These are phyloP conservation scores for Aspergillus intermedius DNA, from an alignment of 2,329 filamentous ascomycete genomes.

Conservation along the genomic window DNA sequence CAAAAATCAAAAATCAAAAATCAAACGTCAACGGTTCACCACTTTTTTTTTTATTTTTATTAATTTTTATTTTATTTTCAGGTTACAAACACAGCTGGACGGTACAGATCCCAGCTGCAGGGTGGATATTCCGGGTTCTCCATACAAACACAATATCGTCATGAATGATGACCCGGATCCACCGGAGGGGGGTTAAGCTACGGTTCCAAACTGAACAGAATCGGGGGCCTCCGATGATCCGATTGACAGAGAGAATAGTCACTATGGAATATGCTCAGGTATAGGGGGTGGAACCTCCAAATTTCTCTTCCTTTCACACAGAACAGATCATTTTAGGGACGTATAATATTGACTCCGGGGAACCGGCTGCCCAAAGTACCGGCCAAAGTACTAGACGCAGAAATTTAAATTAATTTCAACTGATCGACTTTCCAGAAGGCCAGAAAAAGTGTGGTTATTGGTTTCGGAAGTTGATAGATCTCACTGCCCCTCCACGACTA, in stretches of 20 bases:
- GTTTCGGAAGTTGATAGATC: conserved; percentile 34
- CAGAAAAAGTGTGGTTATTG: conserved; percentile 24
- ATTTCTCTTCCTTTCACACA: not conserved
- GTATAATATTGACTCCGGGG: conserved; percentile 22
- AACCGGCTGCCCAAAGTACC: conserved; percentile 12
- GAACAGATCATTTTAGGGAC: too few species aligned
- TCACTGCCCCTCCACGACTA: conserved; percentile 8
- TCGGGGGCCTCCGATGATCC: conserved; percentile 3
- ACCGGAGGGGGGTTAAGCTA: not conserved
- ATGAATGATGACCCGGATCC: not conserved
- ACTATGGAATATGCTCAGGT: not conserved
- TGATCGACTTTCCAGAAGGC: conserved; percentile 30
- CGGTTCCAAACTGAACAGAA: not conserved
- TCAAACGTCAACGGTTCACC: not conserved
- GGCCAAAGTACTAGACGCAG: too few species aligned
- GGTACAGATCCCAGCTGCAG: not conserved
- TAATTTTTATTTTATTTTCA: not conserved
- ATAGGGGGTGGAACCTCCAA: not conserved
- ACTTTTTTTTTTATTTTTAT: not conserved
- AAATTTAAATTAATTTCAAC: conserved; percentile 5
- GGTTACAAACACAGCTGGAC: not conserved
- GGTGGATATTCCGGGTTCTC: not conserved
- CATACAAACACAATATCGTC: not conserved
- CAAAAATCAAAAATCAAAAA: conserved; percentile 9
- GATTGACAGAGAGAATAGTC: conserved; percentile 2